A percentile compares a stretch with the other conserved stretches of the same genome.
These are phyloP conservation scores for Apiospora saccharicola DNA, from an alignment of 2,329 filamentous ascomycete genomes.

Conservation along the genomic window DNA sequence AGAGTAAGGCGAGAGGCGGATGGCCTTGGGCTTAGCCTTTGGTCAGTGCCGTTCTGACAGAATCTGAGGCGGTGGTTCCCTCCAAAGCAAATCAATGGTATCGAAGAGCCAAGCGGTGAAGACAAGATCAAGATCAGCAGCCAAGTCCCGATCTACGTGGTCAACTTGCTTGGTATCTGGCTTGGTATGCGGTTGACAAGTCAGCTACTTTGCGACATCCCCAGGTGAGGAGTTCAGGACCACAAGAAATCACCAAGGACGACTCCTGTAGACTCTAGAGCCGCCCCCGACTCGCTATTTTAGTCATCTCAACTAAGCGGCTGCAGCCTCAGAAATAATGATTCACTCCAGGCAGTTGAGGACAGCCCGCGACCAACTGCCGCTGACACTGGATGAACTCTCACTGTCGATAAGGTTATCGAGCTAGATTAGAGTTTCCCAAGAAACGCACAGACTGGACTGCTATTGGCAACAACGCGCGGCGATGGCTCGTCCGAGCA, in stretches of 20 bases:
- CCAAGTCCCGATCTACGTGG: neutral
- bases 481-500: neutral
- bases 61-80: neutral
- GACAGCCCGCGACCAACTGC: neutral
- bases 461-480: neutral
- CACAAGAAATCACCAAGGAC: neutral
- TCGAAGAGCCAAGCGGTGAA: neutral
- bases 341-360: neutral
- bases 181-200: conserved; percentile 5
- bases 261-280: neutral
- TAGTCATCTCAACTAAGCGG: neutral
- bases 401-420: neutral
- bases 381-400: neutral
- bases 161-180: neutral
- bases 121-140: neutral
- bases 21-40: neutral
- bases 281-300: neutral
- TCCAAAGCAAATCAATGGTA: neutral
- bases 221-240: neutral
- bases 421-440: neutral
- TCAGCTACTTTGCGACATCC: neutral
- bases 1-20: neutral
- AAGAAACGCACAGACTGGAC: neutral
- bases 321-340: neutral
- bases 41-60: neutral